These are phyloP conservation scores for Hypomontagnella monticulosa DNA, from an alignment of 495 filamentous ascomycete species.

Conservation along the genomic window DNA sequence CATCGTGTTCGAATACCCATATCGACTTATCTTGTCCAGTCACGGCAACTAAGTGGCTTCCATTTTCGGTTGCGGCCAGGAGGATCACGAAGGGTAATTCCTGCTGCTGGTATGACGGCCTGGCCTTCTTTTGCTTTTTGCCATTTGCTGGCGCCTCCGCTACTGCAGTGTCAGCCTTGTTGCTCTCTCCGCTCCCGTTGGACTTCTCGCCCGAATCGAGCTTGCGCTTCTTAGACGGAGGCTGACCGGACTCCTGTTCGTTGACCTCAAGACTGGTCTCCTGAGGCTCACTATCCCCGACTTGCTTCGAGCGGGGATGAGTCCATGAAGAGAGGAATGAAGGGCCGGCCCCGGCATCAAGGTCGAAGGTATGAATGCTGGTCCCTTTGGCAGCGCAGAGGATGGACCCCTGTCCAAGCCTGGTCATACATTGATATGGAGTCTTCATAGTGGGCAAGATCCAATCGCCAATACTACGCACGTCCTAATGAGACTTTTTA, in stretches of 20 bases:
- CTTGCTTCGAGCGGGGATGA: slow-evolving; percentile 44
- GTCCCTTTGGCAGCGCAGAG: slow-evolving; percentile 67
- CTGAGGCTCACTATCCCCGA: slow-evolving; percentile 28
- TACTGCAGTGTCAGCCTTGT: slow-evolving; percentile 17
- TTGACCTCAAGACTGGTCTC: slow-evolving; percentile 30
- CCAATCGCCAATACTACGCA: slow-evolving; percentile 1
- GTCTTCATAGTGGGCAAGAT: slow-evolving; percentile 60
- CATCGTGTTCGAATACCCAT: slow-evolving; percentile 76
- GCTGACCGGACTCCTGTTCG: slow-evolving; percentile 38
- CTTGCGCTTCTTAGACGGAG: slow-evolving; percentile 42
- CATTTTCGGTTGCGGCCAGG: slow-evolving; percentile 66
- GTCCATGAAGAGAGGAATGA: slow-evolving; percentile 63
- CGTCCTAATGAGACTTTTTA: neutral
- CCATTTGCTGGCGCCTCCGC: slow-evolving; percentile 11
- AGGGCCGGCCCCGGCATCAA: slow-evolving; percentile 53
- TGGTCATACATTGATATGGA: slow-evolving; percentile 53
- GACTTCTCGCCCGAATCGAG: slow-evolving; percentile 41
- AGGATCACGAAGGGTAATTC: slow-evolving; percentile 63
- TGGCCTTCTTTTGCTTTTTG: slow-evolving; percentile 31
- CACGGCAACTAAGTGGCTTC: slow-evolving; percentile 74
- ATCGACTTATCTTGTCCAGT: slow-evolving; percentile 92
- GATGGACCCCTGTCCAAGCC: slow-evolving; percentile 47
- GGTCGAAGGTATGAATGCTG: slow-evolving; percentile 62
- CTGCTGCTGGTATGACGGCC: slow-evolving; percentile 17
- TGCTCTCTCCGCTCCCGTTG: slow-evolving; percentile 12